phyloP scores from a whole-genome alignment of 148 eudicot genomes.

The Spergularia bocconei region DNA sequence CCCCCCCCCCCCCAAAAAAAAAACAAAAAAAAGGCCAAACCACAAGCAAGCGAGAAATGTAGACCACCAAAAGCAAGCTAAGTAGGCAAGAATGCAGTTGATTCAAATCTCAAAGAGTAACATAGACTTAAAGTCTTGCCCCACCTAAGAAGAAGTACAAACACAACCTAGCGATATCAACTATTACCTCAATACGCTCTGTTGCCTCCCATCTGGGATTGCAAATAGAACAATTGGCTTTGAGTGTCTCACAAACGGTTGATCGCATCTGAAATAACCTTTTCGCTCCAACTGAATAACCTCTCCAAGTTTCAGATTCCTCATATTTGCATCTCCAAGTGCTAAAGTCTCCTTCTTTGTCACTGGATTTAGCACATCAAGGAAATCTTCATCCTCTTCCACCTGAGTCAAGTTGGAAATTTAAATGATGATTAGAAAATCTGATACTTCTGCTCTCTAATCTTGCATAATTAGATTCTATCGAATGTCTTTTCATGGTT shows the following conservation, averaged over 20 bases:
- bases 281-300: constrained; percentile 88
- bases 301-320: constrained; percentile 77
- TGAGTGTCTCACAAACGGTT: constrained; percentile 61
- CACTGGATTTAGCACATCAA: constrained; percentile 72
- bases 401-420: constrained; percentile 37
- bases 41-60: no score
- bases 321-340: constrained; percentile 87
- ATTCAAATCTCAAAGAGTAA: no score
- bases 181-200: constrained; percentile 42
- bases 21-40: no score
- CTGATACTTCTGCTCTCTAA: not conserved
- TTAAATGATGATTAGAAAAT: not conserved
- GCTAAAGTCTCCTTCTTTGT: constrained; percentile 78
- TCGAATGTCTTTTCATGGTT: not conserved
- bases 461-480: not conserved
- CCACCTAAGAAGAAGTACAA: no score
- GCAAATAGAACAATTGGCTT: constrained; percentile 82
- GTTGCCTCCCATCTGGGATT: constrained; percentile 91
- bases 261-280: constrained; percentile 92
- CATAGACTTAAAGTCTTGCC: no score
- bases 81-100: no score
- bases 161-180: not conserved
- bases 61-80: no score
- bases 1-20: no score
- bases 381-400: constrained; percentile 87